Evolutionary conservation across 2,329 filamentous ascomycete genomes (phyloP).

Genomic region (Geoglossum cookeanum): DNA sequence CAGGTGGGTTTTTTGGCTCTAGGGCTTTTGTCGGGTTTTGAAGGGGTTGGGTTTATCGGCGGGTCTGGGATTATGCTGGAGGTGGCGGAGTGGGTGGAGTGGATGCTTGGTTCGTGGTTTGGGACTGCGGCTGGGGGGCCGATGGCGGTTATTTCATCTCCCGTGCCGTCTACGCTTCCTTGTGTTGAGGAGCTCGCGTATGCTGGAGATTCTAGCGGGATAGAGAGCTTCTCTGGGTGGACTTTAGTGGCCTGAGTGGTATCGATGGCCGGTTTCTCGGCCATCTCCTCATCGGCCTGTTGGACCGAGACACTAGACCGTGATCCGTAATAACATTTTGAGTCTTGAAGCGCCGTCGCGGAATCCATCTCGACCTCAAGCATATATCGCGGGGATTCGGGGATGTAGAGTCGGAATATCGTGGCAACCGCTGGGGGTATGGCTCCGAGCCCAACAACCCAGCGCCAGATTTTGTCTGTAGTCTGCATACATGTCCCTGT

Average conservation of each 20-base stretch:
- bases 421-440: slow-evolving; percentile 44
- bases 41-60: background rate
- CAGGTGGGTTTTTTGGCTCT: background rate
- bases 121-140: background rate
- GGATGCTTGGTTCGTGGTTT: background rate
- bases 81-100: background rate
- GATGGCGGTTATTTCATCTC: background rate
- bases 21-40: background rate
- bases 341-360: slow-evolving; percentile 27
- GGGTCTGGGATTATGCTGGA: background rate
- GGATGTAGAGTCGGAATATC: slow-evolving; percentile 46
- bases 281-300: slow-evolving; percentile 22
- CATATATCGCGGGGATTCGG: slow-evolving; percentile 45
- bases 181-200: background rate
- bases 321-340: background rate
- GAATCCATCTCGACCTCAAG: slow-evolving; percentile 46
- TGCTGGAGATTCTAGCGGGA: background rate
- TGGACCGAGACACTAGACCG: slow-evolving; percentile 16
- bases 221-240: slow-evolving; percentile 12
- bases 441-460: slow-evolving; percentile 45
- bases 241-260: slow-evolving; percentile 39
- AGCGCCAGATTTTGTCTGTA: slow-evolving; percentile 46
- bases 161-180: background rate
- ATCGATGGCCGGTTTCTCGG: slow-evolving; percentile 41
- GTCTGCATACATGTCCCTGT: slow-evolving; percentile 22